Conservation (phyloP, 1,139 yeast genomes). For the Suhomyces anneliseae region DNA sequence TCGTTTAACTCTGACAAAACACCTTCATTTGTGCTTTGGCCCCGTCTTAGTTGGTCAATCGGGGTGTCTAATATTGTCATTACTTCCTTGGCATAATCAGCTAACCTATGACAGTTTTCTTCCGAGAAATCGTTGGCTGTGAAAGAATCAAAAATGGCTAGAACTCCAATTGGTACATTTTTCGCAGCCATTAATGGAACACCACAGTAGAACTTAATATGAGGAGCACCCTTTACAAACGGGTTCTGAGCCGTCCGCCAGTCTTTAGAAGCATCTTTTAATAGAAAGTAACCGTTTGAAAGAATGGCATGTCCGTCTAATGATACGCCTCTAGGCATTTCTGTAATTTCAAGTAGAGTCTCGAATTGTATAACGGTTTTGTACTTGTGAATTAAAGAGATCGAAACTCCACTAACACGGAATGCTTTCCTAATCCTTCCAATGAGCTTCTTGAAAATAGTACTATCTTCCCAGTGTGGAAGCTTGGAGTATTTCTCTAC, state of each 20-base stretch:
- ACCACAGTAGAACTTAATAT: constrained; percentile 60
- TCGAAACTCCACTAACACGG: constrained; percentile 52
- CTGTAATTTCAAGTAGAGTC: constrained; percentile 45
- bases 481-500: constrained; percentile 43
- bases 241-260: constrained; percentile 68
- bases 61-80: constrained; percentile 45
- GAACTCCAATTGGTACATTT: constrained; percentile 52
- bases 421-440: constrained; percentile 35
- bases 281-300: constrained; percentile 52
- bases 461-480: constrained; percentile 53
- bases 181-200: constrained; percentile 50
- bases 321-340: constrained; percentile 55
- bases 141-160: constrained; percentile 59
- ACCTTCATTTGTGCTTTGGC: constrained; percentile 7
- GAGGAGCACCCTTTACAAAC: constrained; percentile 60
- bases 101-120: constrained; percentile 34
- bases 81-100: constrained; percentile 40
- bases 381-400: constrained; percentile 54
- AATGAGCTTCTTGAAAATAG: constrained; percentile 39
- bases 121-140: constrained; percentile 40
- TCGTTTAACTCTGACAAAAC: constrained; percentile 24
- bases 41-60: constrained; percentile 9
- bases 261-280: constrained; percentile 61
- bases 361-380: constrained; percentile 52
- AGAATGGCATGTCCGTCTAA: constrained; percentile 68